These are phyloP conservation scores for Dunaliella primolecta DNA, from an alignment of 139 green algal species.

Conservation along the genomic window DNA sequence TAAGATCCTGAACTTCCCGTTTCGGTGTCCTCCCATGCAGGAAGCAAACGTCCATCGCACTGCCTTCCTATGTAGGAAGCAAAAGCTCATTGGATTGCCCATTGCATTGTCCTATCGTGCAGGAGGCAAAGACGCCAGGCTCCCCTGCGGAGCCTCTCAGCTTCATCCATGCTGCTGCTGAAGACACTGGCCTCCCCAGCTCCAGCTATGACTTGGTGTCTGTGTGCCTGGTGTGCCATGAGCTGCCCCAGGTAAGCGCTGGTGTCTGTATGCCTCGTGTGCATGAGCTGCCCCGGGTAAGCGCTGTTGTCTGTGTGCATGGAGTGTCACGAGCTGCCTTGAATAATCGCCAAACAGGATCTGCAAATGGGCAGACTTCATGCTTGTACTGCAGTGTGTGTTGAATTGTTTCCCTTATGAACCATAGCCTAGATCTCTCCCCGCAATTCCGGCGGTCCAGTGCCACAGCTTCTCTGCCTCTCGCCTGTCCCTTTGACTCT, in stretches of 20 bases:
- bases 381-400: neutral
- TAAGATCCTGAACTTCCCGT: too few relatives aligned
- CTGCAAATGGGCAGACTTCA: neutral
- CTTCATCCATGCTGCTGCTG: conserved; percentile 59
- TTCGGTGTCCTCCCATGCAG: too few relatives aligned
- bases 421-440: neutral
- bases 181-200: conserved; percentile 54
- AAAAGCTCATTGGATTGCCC: too few relatives aligned
- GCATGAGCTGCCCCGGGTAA: neutral
- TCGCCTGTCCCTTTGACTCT: too few relatives aligned
- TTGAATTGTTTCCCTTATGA: neutral
- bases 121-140: neutral
- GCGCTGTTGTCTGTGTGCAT: too few relatives aligned
- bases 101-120: too few relatives aligned
- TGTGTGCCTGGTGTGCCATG: conserved; percentile 74
- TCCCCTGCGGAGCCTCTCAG: conserved; percentile 33
- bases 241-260: conserved; percentile 54
- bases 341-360: neutral
- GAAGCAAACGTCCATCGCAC: too few relatives aligned
- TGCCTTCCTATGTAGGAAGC: too few relatives aligned
- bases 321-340: neutral
- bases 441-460: too few relatives aligned
- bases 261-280: neutral
- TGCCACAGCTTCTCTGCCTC: too few relatives aligned
- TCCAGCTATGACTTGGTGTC: conserved; percentile 65